These are phyloP conservation scores for Paratinospora sagittata DNA, from an alignment of 164 flowering plant species.

Conservation along the genomic window DNA sequence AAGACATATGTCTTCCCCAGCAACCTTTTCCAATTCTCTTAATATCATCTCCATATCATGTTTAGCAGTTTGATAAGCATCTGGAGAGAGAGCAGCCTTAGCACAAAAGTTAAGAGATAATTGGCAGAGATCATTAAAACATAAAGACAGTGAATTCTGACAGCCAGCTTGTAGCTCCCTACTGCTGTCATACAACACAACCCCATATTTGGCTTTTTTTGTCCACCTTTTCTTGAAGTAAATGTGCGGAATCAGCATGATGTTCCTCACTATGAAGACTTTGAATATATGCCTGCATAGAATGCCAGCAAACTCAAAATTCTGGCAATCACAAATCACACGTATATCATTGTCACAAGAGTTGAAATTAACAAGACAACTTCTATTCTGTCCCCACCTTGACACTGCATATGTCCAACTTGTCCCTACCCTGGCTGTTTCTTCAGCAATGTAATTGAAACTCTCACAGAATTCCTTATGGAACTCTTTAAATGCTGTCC, in stretches of 20 bases:
- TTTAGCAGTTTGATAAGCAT: slow-evolving; percentile 12
- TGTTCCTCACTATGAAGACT: slow-evolving; percentile 18
- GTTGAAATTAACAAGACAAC: slow-evolving; percentile 16
- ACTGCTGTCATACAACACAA: slow-evolving; percentile 6
- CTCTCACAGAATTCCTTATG: slow-evolving; percentile 20
- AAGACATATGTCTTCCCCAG: slow-evolving; percentile 13
- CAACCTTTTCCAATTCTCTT: slow-evolving; percentile 16
- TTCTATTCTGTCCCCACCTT: slow-evolving; percentile 21
- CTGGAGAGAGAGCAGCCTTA: slow-evolving; percentile 12
- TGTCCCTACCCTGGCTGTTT: slow-evolving; percentile 15
- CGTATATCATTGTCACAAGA: slow-evolving; percentile 13
- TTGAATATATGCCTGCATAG: slow-evolving; percentile 20
- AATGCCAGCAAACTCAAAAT: slow-evolving; percentile 15
- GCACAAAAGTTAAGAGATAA: slow-evolving; percentile 17
- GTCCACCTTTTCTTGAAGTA: slow-evolving; percentile 18
- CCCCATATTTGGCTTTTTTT: slow-evolving; percentile 15
- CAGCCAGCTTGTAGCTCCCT: slow-evolving; percentile 8
- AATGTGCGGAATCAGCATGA: slow-evolving; percentile 15
- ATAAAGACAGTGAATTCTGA: slow-evolving; percentile 10
- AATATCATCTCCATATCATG: slow-evolving; percentile 14
- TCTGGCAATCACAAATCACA: slow-evolving; percentile 17
- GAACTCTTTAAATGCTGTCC: slow-evolving; percentile 16
- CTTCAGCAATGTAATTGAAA: slow-evolving; percentile 19
- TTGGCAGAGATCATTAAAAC: slow-evolving; percentile 16
- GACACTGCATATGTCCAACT: slow-evolving; percentile 19